These are phyloP conservation scores for Tolypocladium capitatum DNA, from an alignment of 2,329 filamentous ascomycete genomes.

Conservation along the genomic window DNA sequence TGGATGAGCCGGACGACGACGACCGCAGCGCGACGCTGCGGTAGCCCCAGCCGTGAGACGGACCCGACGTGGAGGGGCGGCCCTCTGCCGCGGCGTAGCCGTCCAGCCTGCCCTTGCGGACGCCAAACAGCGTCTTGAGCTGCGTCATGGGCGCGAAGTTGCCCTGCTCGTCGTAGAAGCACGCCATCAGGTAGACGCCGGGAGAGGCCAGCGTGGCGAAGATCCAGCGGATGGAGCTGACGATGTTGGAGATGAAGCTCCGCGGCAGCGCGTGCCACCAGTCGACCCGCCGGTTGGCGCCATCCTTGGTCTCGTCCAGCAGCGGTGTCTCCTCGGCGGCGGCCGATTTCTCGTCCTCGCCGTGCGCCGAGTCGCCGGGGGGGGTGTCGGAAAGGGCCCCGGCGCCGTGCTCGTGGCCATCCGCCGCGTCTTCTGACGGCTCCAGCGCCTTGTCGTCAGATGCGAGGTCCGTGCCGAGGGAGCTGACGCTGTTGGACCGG, in stretches of 20 bases:
- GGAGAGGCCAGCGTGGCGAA: slow-evolving; percentile 68
- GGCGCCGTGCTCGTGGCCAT: slow-evolving; percentile 19
- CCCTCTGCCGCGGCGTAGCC: neutral
- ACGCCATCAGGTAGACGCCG: slow-evolving; percentile 68
- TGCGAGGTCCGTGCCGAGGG: slow-evolving; percentile 33
- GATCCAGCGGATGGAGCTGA: slow-evolving; percentile 66
- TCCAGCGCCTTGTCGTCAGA: slow-evolving; percentile 24
- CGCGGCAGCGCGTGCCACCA: slow-evolving; percentile 49
- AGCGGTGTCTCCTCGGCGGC: slow-evolving; percentile 56
- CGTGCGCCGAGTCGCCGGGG: slow-evolving; percentile 21
- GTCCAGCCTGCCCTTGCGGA: slow-evolving; percentile 24
- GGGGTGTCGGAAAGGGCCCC: slow-evolving; percentile 24
- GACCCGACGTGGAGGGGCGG: neutral
- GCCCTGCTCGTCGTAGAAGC: slow-evolving; percentile 69
- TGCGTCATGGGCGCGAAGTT: slow-evolving; percentile 67
- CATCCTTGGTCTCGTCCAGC: slow-evolving; percentile 20
- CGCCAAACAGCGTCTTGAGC: slow-evolving; percentile 49
- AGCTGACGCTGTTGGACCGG: slow-evolving; percentile 47
- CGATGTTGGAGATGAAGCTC: slow-evolving; percentile 56
- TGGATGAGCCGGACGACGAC: slow-evolving; percentile 28
- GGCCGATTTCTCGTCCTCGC: slow-evolving; percentile 21
- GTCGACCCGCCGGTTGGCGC: slow-evolving; percentile 21
- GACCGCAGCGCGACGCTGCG: slow-evolving; percentile 14
- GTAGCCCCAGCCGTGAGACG: slow-evolving; percentile 12
- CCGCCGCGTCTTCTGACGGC: slow-evolving; percentile 17